Conservation (phyloP, 805 yeast species). For the Pichia scutulata region DNA sequence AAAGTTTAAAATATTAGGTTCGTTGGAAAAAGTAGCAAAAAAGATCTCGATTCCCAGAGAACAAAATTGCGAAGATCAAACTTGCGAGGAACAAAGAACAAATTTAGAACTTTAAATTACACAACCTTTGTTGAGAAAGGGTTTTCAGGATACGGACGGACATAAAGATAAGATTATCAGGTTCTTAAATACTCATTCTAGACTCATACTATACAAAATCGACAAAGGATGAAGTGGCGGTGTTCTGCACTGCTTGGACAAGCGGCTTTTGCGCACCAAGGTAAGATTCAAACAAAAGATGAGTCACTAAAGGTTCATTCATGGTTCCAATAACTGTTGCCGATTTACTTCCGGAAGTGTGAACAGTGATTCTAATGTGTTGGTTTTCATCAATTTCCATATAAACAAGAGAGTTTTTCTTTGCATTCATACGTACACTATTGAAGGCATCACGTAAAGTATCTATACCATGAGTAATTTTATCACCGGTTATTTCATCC, state of each 20-base stretch:
- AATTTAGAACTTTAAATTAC: too few species aligned
- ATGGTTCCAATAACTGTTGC: constrained; percentile 48
- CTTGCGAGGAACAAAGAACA: too few species aligned
- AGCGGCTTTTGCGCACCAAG: constrained; percentile 63
- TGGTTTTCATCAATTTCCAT: constrained; percentile 49
- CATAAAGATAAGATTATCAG: too few species aligned
- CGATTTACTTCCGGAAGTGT: constrained; percentile 7
- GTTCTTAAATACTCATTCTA: too few species aligned
- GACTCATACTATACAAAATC: background rate
- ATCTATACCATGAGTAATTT: constrained; percentile 43
- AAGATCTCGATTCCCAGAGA: too few species aligned
- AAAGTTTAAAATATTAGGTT: too few species aligned
- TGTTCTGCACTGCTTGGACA: constrained; percentile 31
- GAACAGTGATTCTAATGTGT: constrained; percentile 30
- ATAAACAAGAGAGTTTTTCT: constrained; percentile 61
- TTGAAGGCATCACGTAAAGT: constrained; percentile 56
- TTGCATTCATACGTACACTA: constrained; percentile 56
- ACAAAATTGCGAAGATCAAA: too few species aligned
- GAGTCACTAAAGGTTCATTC: constrained; percentile 51
- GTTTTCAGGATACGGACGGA: too few species aligned
- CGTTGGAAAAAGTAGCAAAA: too few species aligned
- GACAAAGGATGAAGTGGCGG: constrained; percentile 17
- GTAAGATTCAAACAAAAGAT: constrained; percentile 68
- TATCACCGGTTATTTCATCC: constrained; percentile 29
- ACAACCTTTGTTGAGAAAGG: too few species aligned